phyloP scores from a whole-genome alignment of 2,329 filamentous ascomycete species.

The Verticillium nubilum region DNA sequence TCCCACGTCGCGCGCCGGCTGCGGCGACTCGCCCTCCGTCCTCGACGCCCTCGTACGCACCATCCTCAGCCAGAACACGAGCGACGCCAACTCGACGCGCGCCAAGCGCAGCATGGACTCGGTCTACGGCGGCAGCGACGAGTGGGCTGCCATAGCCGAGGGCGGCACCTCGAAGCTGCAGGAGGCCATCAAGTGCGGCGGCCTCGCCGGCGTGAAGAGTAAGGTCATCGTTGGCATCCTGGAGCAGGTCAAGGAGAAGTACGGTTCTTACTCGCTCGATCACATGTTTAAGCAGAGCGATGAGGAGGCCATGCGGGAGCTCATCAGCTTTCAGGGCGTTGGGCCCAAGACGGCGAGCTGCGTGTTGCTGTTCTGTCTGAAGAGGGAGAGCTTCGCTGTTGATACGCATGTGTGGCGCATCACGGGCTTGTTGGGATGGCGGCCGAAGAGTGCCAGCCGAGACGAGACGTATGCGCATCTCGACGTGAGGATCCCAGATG shows the following conservation, averaged over 20 bases:
- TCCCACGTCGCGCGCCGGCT: slow-evolving; percentile 60
- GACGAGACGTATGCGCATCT: slow-evolving; percentile 45
- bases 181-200: slow-evolving; percentile 65
- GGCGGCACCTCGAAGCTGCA: slow-evolving; percentile 34
- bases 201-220: slow-evolving; percentile 67
- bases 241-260: slow-evolving; percentile 48
- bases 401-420: slow-evolving; percentile 49
- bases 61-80: slow-evolving; percentile 49
- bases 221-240: slow-evolving; percentile 66
- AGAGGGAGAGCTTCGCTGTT: slow-evolving; percentile 42
- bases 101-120: slow-evolving; percentile 47
- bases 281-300: slow-evolving; percentile 36
- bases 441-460: slow-evolving; percentile 31
- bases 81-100: slow-evolving; percentile 48
- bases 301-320: slow-evolving; percentile 43
- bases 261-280: slow-evolving; percentile 41
- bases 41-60: slow-evolving; percentile 48
- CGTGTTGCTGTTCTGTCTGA: slow-evolving; percentile 45
- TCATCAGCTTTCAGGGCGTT: slow-evolving; percentile 44
- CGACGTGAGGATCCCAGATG: slow-evolving; percentile 39
- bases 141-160: slow-evolving; percentile 34
- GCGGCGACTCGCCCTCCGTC: slow-evolving; percentile 43
- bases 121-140: slow-evolving; percentile 35
- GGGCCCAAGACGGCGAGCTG: slow-evolving; percentile 51
- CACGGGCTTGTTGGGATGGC: slow-evolving; percentile 42